Evolutionary conservation across 306 rosid genomes (phyloP), one percentile per base, ranked within the genome.

Genomic region (Acacia crassicarpa): DNA sequence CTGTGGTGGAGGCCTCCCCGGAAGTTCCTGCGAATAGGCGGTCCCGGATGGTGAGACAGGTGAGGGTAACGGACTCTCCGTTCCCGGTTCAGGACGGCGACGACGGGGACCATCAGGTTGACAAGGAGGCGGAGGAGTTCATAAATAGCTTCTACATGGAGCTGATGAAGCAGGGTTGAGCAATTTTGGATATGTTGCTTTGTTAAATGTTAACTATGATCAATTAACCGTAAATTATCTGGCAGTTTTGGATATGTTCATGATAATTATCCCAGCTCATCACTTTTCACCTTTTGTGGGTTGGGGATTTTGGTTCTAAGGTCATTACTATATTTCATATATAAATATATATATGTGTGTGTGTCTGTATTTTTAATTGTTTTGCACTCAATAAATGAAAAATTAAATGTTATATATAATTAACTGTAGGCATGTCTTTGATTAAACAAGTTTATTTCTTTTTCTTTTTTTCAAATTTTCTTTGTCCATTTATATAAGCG

Each of bases 31-130:
- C 91, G 38, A 89, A 87, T 2, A 91, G 90, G 0, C 72, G 54
- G 14, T 91, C 89, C 78, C 95, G 94, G 4, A 72, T 73, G 85
- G 96, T 85, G 67, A 85, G 93, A 68, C 97, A 90, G 80, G 77
- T 93, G 81, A 91, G 99, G 85, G 91, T 95, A 8, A 93, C 99
- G 0, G 99, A 95, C 86, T 95, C 99, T 0, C 99, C 99, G 15
- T 95, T 93, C 22, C 97, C 98, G 2, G 44, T 95, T 44, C 79
- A 85, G 23, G 90, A 38, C 0, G 89, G 92, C 15, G 90, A 82
- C 0, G 89, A 75, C 13, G 70, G 56, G 22, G 91, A 91, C 33
- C 44, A 79, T 56, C 89, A 54, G 16, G 93, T 95, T 9, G 97
- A 96, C 75, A 81, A 92, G 80, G 96, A 88, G 2, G 99, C 99